These are phyloP conservation scores for Saccharomyces hybrid DNA, from an alignment of 1,139 yeast species.

Conservation along the genomic window DNA sequence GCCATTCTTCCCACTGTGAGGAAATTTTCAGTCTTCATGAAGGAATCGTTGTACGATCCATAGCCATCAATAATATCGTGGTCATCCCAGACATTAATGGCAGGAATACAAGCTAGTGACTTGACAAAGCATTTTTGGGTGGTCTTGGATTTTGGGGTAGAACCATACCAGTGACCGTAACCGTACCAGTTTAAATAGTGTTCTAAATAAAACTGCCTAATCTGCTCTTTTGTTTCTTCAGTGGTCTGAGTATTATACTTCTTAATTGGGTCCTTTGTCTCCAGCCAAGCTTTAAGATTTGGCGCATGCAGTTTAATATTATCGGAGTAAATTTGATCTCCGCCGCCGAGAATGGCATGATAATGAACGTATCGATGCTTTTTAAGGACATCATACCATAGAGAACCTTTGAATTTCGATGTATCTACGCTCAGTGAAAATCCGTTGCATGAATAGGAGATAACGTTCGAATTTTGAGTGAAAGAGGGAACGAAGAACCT, in stretches of 20 bases:
- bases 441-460: slow-evolving; percentile 90
- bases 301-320: slow-evolving; percentile 56
- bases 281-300: slow-evolving; percentile 56
- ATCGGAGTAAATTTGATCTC: slow-evolving; percentile 91
- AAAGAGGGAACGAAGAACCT: slow-evolving; percentile 29
- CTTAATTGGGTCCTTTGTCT: slow-evolving; percentile 41
- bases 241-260: slow-evolving; percentile 40
- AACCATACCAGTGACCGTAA: slow-evolving; percentile 74
- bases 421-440: slow-evolving; percentile 73
- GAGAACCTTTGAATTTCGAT: slow-evolving; percentile 54
- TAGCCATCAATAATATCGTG: slow-evolving; percentile 95
- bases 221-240: slow-evolving; percentile 43
- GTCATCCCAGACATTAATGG: slow-evolving; percentile 77
- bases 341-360: slow-evolving; percentile 96
- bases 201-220: slow-evolving; percentile 58
- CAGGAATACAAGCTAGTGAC: slow-evolving; percentile 77
- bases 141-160: slow-evolving; percentile 45
- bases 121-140: slow-evolving; percentile 61
- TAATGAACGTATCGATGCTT: slow-evolving; percentile 58
- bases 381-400: slow-evolving; percentile 79
- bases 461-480: slow-evolving; percentile 48
- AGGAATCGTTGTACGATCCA: slow-evolving; percentile 72
- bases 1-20: slow-evolving; percentile 68
- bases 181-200: slow-evolving; percentile 89
- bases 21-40: slow-evolving; percentile 68